A percentile compares a stretch with the other conserved stretches of the same genome.
Conservation (phyloP, 306 rosid genomes). For the Alnus glutinosa region DNA sequence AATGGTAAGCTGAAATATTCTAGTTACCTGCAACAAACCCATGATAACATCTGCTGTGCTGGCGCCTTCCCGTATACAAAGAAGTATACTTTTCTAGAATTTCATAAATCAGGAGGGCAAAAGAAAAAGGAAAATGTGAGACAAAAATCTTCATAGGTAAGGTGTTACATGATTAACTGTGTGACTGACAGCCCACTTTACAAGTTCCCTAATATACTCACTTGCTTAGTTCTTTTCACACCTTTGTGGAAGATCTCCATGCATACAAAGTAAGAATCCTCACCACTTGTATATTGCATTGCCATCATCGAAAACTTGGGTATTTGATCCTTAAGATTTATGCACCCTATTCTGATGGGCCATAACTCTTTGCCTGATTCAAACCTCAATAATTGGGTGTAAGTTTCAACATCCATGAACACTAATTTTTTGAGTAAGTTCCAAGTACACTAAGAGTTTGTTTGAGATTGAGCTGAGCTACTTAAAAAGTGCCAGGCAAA, state of each 20-base stretch:
- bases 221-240: constrained; percentile 45
- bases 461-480: no score
- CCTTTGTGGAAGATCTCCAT: constrained; percentile 45
- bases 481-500: no score
- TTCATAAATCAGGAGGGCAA: constrained; percentile 1
- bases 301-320: constrained; percentile 67
- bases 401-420: not conserved
- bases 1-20: not conserved
- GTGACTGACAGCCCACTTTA: not conserved
- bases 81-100: constrained; percentile 62
- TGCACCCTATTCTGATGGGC: constrained; percentile 86
- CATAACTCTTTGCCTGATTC: constrained; percentile 57
- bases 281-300: constrained; percentile 47
- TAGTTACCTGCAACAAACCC: constrained; percentile 80
- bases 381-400: not conserved
- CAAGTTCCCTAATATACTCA: constrained; percentile 32
- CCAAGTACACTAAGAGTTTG: not conserved
- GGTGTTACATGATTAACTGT: not conserved
- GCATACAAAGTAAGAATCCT: constrained; percentile 68
- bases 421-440: no score
- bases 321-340: constrained; percentile 55
- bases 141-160: constrained; percentile 1
- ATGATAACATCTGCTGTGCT: constrained; percentile 44
- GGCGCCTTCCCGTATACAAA: constrained; percentile 76
- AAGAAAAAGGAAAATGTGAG: constrained; percentile 25